Evolutionary conservation across 176 grass and related monocot species (phyloP).

Genomic region (Cenchrus fungigraminus): DNA sequence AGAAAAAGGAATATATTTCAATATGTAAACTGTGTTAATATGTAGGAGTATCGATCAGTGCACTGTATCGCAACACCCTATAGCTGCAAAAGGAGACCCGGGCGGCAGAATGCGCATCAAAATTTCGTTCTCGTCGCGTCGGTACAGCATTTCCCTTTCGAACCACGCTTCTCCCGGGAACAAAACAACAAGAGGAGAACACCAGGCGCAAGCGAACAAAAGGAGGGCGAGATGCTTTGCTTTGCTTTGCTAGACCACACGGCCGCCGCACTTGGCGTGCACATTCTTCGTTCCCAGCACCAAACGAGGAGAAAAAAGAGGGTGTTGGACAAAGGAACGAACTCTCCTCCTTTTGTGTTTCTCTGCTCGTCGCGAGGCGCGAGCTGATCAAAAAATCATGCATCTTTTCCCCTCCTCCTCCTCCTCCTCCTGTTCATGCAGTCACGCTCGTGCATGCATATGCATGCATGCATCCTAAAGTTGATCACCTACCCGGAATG

Average conservation of each 20-base stretch:
- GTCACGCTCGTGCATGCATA: background rate
- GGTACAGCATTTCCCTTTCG: background rate
- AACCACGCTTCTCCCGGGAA: background rate
- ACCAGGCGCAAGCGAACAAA: constrained; percentile 21
- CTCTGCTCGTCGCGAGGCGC: background rate
- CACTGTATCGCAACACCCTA: too few species aligned
- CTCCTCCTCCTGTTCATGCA: background rate
- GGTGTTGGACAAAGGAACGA: constrained; percentile 11
- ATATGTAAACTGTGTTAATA: too few species aligned
- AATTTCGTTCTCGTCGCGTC: background rate
- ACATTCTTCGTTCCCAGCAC: background rate
- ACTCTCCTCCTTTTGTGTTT: background rate
- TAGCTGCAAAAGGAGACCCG: too few species aligned
- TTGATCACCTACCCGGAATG: constrained; percentile 29
- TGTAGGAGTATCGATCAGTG: too few species aligned
- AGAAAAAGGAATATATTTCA: too few species aligned
- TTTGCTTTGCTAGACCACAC: background rate
- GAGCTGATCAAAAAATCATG: constrained; percentile 9
- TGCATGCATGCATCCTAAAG: constrained; percentile 27
- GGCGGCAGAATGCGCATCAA: background rate
- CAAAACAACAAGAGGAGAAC: constrained; percentile 12
- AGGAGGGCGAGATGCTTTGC: background rate
- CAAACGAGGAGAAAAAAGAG: background rate
- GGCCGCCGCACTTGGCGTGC: background rate
- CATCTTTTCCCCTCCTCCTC: background rate